Percentiles rank a stretch among this genome's conserved stretches.
Conservation (phyloP, 768 basidiomycete species). For the Mycena floridula region DNA sequence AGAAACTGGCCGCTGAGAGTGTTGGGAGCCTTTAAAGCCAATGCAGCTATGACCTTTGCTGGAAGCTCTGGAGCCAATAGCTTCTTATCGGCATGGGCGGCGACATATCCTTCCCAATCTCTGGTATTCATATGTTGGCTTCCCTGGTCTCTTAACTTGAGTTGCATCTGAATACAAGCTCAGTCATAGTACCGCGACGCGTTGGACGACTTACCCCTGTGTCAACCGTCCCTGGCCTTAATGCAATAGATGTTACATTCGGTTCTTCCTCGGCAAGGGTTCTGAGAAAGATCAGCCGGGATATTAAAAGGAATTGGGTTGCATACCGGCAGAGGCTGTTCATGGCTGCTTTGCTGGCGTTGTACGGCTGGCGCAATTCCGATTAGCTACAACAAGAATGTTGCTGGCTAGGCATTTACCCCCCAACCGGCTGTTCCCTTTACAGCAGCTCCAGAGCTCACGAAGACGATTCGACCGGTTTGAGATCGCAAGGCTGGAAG, state of each 20-base stretch:
- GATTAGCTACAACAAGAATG: too few species aligned
- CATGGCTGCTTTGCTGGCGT: conserved; percentile 82
- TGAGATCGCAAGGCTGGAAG: conserved; percentile 60
- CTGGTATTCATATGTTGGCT: conserved; percentile 44
- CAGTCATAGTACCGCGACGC: conserved; percentile 1
- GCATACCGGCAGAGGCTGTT: conserved; percentile 74
- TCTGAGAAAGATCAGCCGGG: conserved; percentile 29
- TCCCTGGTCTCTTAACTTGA: conserved; percentile 42
- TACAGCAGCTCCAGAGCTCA: conserved; percentile 81
- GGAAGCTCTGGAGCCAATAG: conserved; percentile 70
- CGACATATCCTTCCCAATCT: conserved; percentile 53
- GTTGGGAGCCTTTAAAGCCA: conserved; percentile 60
- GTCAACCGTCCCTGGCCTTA: conserved; percentile 87
- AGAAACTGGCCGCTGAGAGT: conserved; percentile 72
- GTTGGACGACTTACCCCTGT: conserved; percentile 51
- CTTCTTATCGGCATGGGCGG: conserved; percentile 54
- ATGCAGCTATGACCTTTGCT: conserved; percentile 73
- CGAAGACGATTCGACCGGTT: conserved; percentile 68
- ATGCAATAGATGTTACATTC: conserved; percentile 62
- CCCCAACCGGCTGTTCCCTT: conserved; percentile 70
- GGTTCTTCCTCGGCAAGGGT: conserved; percentile 84
- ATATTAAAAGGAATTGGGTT: neutral
- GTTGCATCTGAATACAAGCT: conserved; percentile 59
- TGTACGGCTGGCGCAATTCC: too few species aligned
- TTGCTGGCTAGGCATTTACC: too few species aligned